These are phyloP conservation scores for Choanephora cucurbitarum DNA, from an alignment of 371 early-diverging fungal genomes.

Conservation along the genomic window DNA sequence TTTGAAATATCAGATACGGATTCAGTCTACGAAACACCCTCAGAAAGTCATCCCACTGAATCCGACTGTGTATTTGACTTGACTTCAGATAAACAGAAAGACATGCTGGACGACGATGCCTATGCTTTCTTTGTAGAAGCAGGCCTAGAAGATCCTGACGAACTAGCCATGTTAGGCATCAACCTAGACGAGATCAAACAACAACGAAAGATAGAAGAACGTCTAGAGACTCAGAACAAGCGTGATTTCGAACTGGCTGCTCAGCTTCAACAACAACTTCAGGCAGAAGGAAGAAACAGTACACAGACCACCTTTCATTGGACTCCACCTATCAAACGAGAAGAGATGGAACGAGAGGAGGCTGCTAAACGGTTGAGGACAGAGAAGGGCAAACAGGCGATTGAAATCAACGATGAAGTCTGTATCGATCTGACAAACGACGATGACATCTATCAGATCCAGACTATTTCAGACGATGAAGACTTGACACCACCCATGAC, in stretches of 20 bases:
- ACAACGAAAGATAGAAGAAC: constrained; percentile 13
- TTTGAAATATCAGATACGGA: not conserved
- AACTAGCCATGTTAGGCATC: constrained; percentile 18
- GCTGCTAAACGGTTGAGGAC: too few relatives aligned
- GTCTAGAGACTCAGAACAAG: constrained; percentile 7
- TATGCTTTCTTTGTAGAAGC: constrained; percentile 25
- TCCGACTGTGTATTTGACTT: constrained; percentile 10
- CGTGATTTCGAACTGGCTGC: constrained; percentile 11
- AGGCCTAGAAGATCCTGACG: constrained; percentile 18
- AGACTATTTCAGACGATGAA: not conserved
- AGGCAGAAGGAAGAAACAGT: not conserved
- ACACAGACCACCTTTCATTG: not conserved
- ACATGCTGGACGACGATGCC: constrained; percentile 15
- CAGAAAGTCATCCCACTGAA: not conserved
- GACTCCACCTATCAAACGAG: not conserved
- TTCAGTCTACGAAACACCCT: not conserved
- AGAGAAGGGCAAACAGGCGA: constrained; percentile 5
- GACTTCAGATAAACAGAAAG: constrained; percentile 17
- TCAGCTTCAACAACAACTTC: constrained; percentile 6
- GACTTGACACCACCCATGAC: not conserved
- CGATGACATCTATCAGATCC: not conserved
- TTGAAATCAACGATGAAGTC: not conserved
- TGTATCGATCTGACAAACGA: constrained; percentile 23
- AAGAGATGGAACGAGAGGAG: not conserved
- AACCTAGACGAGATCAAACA: constrained; percentile 20